Base-by-base conservation (phyloP, 2,329 filamentous ascomycete genomes). In the Stachybotrys chlorohalonatus region DNA sequence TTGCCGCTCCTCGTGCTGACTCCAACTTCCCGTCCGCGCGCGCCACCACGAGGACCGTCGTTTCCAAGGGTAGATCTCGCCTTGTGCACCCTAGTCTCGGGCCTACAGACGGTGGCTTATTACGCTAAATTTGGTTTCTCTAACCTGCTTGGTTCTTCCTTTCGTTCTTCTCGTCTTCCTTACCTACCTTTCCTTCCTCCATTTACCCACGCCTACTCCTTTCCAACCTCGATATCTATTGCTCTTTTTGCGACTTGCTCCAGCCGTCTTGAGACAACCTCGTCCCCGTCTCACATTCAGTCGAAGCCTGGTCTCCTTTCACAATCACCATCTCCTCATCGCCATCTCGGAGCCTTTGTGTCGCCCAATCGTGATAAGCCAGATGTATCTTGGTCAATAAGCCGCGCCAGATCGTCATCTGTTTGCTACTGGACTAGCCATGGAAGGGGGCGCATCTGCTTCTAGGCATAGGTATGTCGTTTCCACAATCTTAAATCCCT, bases 381-480 rank as follows among this genome's bases (percentile, higher is more conserved):
- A 68, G 66, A 70, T 70, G 67, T 64, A 68, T 70, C 68, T 63
- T 65, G 61, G 63, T 61, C 61, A 65, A 63, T 70, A 68, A 65
- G 64, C 58, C 61, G 61, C 61, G 63, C 67, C 63, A 70, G 68
- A 67, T 70, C 63, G 63, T 62, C 61, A 62, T 66, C 63, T 61
- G 61, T 68, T 24, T 62, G 63, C 63, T 63, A 64, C 67, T 61
- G 66, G 66, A 67, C 68, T 64, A 69, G 69, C 66, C 67, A 71
- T 70, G 70, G 68, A 71, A 67, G 63, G 66, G 65, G 66, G 62
- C 66, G 69, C 70, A 61, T 63, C 67, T 69, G 65, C 64, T 64
- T 62, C 63, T 65, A 68, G 65, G 62, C 66, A 66, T 67, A 71
- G 68, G 68, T 70, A 59, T 60, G 69, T 70, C 42, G 30, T 7